Evolutionary conservation across 2,329 filamentous ascomycete genomes (phyloP).

Genomic region (Chaetomiaceae sp.): DNA sequence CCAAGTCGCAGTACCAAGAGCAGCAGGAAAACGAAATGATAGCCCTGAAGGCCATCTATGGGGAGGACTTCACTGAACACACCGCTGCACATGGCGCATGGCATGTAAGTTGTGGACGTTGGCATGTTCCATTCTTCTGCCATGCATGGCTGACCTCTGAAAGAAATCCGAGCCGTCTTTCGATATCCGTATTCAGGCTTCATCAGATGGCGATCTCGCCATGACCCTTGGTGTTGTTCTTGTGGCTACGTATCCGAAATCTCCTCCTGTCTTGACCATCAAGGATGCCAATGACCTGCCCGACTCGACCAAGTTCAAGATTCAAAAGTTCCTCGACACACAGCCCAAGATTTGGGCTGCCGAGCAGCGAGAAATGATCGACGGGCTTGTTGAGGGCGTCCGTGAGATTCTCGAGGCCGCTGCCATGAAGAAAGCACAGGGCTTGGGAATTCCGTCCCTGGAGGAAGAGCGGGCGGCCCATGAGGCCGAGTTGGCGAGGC

Average conservation of each 20-base stretch:
- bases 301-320: constrained; percentile 65
- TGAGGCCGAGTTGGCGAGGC: constrained; percentile 63
- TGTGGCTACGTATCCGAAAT: constrained; percentile 88
- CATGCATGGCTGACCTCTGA: constrained; percentile 9
- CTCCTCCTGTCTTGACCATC: constrained; percentile 66
- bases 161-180: constrained; percentile 77
- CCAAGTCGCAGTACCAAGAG: constrained; percentile 68
- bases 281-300: constrained; percentile 62
- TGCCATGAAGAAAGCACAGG: constrained; percentile 69
- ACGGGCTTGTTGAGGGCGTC: constrained; percentile 63
- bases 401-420: constrained; percentile 81
- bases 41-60: constrained; percentile 81
- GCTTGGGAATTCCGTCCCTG: constrained; percentile 74
- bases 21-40: constrained; percentile 84
- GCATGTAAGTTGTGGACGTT: constrained; percentile 57
- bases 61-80: constrained; percentile 77
- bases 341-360: constrained; percentile 51
- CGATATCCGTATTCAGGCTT: constrained; percentile 71
- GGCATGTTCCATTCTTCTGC: neutral
- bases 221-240: constrained; percentile 73
- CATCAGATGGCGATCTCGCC: constrained; percentile 65
- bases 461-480: constrained; percentile 85
- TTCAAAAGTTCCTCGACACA: constrained; percentile 60
- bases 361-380: constrained; percentile 55
- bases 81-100: constrained; percentile 70